Conservation (phyloP, 805 yeast genomes). For the Sungouiella thailandica region DNA sequence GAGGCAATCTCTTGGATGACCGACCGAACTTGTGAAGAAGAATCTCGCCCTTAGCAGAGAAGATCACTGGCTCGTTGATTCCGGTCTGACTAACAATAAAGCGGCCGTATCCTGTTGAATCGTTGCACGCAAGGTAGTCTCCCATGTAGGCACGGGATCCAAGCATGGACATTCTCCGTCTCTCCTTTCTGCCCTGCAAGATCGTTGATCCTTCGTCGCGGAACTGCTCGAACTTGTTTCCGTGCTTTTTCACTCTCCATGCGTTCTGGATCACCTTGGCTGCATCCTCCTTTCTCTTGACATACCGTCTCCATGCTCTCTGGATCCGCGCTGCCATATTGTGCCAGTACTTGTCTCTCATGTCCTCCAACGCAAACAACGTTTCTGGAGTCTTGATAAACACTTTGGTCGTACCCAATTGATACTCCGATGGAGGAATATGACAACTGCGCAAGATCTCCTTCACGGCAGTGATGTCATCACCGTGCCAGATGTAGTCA, state of each 20-base stretch:
- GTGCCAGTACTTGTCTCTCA: conserved; percentile 97
- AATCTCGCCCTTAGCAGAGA: conserved; percentile 78
- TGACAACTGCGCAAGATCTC: conserved; percentile 50
- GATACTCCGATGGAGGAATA: conserved; percentile 79
- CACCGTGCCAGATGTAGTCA: conserved; percentile 57
- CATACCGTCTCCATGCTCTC: conserved; percentile 89
- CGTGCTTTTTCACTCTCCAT: conserved; percentile 76
- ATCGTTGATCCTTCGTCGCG: conserved; percentile 79
- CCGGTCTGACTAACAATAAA: conserved; percentile 68
- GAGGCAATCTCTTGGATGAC: conserved; percentile 73
- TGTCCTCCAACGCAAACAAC: conserved; percentile 86
- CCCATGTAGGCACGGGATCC: conserved; percentile 91
- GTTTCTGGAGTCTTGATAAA: conserved; percentile 97
- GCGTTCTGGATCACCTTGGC: conserved; percentile 77
- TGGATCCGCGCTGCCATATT: conserved; percentile 97
- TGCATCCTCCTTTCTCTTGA: conserved; percentile 77
- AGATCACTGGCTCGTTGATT: conserved; percentile 63
- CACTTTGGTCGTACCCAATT: conserved; percentile 86
- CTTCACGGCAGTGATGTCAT: conserved; percentile 46
- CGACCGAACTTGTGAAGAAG: conserved; percentile 86
- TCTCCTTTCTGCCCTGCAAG: conserved; percentile 73
- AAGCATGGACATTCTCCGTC: conserved; percentile 80
- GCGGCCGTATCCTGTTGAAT: conserved; percentile 63
- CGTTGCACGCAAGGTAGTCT: conserved; percentile 87
- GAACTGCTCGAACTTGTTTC: conserved; percentile 76